A percentile compares a stretch with the other conserved stretches of the same genome.
Evolutionary conservation across 805 yeast genomes (phyloP).

Genomic region (Cyberlindnera japonica): DNA sequence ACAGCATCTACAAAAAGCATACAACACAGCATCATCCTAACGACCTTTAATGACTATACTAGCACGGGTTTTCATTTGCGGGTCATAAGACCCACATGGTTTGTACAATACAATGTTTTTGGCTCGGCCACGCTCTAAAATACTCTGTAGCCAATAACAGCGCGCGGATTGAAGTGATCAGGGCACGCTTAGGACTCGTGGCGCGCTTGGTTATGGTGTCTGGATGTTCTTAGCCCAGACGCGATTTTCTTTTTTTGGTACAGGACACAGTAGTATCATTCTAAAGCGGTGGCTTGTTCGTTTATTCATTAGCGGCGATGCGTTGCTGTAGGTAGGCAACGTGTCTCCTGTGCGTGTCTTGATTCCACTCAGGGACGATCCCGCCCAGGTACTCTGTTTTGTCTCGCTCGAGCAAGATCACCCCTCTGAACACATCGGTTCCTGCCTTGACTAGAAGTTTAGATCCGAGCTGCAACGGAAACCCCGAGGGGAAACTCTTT

Average conservation of each 20-base stretch:
- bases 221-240: not conserved
- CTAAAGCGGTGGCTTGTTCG: too few species aligned
- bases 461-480: constrained; percentile 52
- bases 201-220: not conserved
- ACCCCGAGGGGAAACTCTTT: constrained; percentile 23
- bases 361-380: constrained; percentile 37
- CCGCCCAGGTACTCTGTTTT: constrained; percentile 37
- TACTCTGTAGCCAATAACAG: constrained; percentile 11
- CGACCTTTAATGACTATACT: constrained; percentile 4
- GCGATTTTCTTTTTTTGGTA: not conserved
- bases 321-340: constrained; percentile 29
- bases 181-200: not conserved
- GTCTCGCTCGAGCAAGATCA: constrained; percentile 30
- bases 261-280: too few species aligned
- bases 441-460: constrained; percentile 47
- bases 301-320: too few species aligned
- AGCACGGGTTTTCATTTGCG: too few species aligned
- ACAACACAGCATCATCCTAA: constrained; percentile 4
- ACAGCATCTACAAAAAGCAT: constrained; percentile 3
- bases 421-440: constrained; percentile 47
- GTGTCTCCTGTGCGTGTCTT: constrained; percentile 30
- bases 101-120: not conserved
- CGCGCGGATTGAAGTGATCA: constrained; percentile 6
- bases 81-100: too few species aligned
- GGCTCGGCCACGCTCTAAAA: not conserved